phyloP scores from a whole-genome alignment of 805 yeast species.

The Lipomyces spencermartinsiae region DNA sequence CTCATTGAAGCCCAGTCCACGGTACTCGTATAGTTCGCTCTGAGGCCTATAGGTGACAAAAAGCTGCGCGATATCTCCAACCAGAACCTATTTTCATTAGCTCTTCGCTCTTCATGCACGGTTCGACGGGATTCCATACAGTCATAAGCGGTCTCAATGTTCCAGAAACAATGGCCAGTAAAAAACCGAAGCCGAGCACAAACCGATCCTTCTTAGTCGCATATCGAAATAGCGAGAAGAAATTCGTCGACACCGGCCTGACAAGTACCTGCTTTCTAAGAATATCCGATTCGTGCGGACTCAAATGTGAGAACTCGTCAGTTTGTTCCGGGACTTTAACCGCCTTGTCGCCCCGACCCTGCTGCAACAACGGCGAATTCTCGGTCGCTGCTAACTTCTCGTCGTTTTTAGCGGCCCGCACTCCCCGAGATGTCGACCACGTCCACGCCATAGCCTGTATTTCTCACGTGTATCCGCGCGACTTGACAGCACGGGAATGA shows the following conservation, averaged over 20 bases:
- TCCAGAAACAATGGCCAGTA: constrained; percentile 8
- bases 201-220: constrained; percentile 38
- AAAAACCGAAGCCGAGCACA: constrained; percentile 1
- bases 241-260: constrained; percentile 37
- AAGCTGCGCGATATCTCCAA: constrained; percentile 6
- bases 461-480: too few species aligned
- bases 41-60: constrained; percentile 8
- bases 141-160: constrained; percentile 15
- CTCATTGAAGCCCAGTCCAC: background rate
- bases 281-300: constrained; percentile 45
- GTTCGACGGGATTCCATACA: background rate
- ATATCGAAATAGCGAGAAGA: constrained; percentile 44
- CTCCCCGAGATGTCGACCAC: too few species aligned
- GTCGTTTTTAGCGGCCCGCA: background rate
- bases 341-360: background rate
- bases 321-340: background rate
- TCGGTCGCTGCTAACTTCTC: background rate
- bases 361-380: constrained; percentile 20
- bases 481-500: too few species aligned
- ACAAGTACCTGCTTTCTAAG: constrained; percentile 45
- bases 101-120: background rate
- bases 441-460: too few species aligned
- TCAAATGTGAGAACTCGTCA: constrained; percentile 39
- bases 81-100: constrained; percentile 1
- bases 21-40: background rate